Evolutionary conservation across 176 grass and related monocot species (phyloP), one percentile per base, ranked within the genome.

Genomic region (Eragrostis curvula): DNA sequence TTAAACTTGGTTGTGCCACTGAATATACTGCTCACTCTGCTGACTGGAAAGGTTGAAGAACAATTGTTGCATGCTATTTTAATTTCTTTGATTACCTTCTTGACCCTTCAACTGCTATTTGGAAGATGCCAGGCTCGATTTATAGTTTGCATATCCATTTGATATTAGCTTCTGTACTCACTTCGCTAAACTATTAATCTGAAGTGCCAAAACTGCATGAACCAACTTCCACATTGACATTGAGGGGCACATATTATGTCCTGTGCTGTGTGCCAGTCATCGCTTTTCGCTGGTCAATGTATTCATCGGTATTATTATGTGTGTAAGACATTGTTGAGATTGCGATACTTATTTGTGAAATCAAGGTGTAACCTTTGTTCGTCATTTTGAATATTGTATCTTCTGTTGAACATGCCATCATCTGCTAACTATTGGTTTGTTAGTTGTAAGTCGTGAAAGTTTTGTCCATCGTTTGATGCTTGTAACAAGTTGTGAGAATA

Each of bases 1-100:
- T 61, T 43, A 49, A 71, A 28, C 28, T 56, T 50, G 30, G 70
- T 73, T 88, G 40, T 29, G 47, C 66, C 27, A 41, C 5, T 80
- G 24, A 55, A 6, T 71, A 20, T 47, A 28, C 21, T 61, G 24
- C 57, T 57, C 16, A 18, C 32, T 71, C 13, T 43, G 41, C 20
- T 9, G 3, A 41, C n/a, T 69, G 25, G 30, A 73, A 53, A n/a
- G 18, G 52, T 42, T 66, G 9, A 55, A 21, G 9, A 55, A 21
- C 27, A 32, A 49, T 58, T 27, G 14, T 27, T 49, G 3, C 4
- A 17, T 70, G 71, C 1, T 70, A 61, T 29, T 70, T 63, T 15
- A 77, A 12, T 39, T 78, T 17, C 2, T 6, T 27, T 45, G 21
- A 32, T 44, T 78, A 36, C 20, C 3, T 60, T 64, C 25, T 71